These are phyloP conservation scores for Sordariomycetes sp. DNA, from an alignment of 2,329 filamentous ascomycete genomes.

Conservation along the genomic window DNA sequence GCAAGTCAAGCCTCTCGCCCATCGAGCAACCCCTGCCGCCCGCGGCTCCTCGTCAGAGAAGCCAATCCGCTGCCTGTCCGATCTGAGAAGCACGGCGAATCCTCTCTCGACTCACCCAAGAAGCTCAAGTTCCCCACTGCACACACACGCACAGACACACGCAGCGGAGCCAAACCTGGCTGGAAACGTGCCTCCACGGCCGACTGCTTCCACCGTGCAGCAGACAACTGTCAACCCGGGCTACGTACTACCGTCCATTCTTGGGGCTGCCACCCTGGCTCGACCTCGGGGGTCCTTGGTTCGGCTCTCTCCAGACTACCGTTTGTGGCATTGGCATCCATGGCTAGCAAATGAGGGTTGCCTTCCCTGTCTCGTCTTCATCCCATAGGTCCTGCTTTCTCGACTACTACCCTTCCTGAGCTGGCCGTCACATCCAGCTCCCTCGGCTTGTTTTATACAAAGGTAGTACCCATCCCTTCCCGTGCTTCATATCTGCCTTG, in stretches of 20 bases:
- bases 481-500: neutral
- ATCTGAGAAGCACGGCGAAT: too few species aligned
- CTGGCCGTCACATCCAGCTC: constrained; percentile 39
- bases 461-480: constrained; percentile 23
- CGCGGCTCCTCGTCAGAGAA: too few species aligned
- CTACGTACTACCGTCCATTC: neutral
- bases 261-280: neutral
- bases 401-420: constrained; percentile 27
- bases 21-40: neutral
- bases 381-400: constrained; percentile 29
- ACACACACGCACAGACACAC: neutral
- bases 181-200: neutral
- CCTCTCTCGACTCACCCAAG: too few species aligned
- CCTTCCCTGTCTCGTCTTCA: constrained; percentile 30
- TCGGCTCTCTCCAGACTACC: constrained; percentile 6
- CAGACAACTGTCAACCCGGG: too few species aligned
- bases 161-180: neutral
- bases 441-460: constrained; percentile 17
- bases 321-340: constrained; percentile 19
- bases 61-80: too few species aligned
- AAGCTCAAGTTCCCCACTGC: neutral
- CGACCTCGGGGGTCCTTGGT: neutral
- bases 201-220: too few species aligned
- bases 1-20: neutral
- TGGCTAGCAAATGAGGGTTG: constrained; percentile 34